phyloP scores from a whole-genome alignment of 306 rosid species.

The Pueraria montana region DNA sequence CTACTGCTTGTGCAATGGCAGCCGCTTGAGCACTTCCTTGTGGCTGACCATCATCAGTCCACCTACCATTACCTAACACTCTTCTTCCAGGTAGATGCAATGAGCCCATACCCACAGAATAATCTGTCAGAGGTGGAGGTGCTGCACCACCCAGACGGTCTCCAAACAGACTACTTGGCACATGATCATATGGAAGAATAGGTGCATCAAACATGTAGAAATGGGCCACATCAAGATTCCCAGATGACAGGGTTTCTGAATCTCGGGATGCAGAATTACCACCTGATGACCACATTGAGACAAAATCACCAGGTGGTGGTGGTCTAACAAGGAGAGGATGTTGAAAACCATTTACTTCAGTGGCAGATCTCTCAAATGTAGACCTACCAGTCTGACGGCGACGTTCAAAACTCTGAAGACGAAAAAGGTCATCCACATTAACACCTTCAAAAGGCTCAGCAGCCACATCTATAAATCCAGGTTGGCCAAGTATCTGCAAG shows the following conservation, averaged over 20 bases:
- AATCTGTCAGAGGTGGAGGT: constrained; percentile 94
- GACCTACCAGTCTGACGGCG: constrained; percentile 94
- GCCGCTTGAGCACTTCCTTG: constrained; percentile 90
- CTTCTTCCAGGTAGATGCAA: constrained; percentile 87
- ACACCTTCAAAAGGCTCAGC: constrained; percentile 99
- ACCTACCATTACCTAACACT: constrained; percentile 88
- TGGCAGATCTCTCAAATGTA: constrained; percentile 85
- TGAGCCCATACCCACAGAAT: constrained; percentile 95
- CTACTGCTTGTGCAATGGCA: constrained; percentile 91
- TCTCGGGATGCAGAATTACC: constrained; percentile 78
- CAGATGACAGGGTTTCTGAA: constrained; percentile 77
- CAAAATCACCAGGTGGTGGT: constrained; percentile 78
- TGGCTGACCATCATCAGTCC: constrained; percentile 99
- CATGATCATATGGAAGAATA: constrained; percentile 84
- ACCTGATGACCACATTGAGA: constrained; percentile 84
- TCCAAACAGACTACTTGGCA: constrained; percentile 76
- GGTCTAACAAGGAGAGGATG: constrained; percentile 97
- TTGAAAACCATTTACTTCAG: constrained; percentile 92
- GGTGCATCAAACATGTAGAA: constrained; percentile 99
- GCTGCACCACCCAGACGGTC: constrained; percentile 90
- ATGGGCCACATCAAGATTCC: constrained; percentile 83
- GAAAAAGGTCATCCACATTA: constrained; percentile 95
- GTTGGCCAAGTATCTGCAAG: constrained; percentile 94
- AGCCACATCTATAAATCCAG: constrained; percentile 90
- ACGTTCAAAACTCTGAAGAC: constrained; percentile 92